These are phyloP conservation scores for Centella asiatica DNA, from an alignment of 129 eudicot genomes.

Conservation along the genomic window DNA sequence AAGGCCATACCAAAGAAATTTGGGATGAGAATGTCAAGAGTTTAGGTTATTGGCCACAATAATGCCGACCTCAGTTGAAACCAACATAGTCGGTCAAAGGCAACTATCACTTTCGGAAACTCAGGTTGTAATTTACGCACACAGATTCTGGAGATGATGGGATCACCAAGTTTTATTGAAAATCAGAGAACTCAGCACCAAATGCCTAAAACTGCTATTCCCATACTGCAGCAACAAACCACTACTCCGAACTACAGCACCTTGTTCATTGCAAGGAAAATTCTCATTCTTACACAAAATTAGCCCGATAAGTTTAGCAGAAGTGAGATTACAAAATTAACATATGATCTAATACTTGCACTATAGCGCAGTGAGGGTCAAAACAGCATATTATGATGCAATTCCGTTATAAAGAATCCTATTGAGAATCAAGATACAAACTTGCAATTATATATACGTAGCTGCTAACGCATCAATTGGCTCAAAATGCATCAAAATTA, in stretches of 20 bases:
- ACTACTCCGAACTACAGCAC: background rate
- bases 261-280: background rate
- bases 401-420: too few relatives aligned
- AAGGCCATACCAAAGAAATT: too few relatives aligned
- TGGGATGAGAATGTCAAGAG: too few relatives aligned
- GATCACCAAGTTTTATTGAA: background rate
- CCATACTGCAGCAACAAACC: background rate
- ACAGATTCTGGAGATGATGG: background rate
- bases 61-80: too few relatives aligned
- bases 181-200: background rate
- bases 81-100: too few relatives aligned
- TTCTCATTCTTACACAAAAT: background rate
- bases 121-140: too few relatives aligned
- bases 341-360: background rate
- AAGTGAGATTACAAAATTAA: background rate
- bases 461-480: background rate
- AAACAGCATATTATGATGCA: background rate
- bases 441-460: background rate
- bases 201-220: background rate
- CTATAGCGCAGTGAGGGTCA: background rate
- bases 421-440: background rate
- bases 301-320: background rate
- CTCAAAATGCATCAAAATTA: background rate
- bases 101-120: too few relatives aligned
- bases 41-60: too few relatives aligned